Conservation (phyloP, 345 rosid genomes). For the Brassica cretica region DNA sequence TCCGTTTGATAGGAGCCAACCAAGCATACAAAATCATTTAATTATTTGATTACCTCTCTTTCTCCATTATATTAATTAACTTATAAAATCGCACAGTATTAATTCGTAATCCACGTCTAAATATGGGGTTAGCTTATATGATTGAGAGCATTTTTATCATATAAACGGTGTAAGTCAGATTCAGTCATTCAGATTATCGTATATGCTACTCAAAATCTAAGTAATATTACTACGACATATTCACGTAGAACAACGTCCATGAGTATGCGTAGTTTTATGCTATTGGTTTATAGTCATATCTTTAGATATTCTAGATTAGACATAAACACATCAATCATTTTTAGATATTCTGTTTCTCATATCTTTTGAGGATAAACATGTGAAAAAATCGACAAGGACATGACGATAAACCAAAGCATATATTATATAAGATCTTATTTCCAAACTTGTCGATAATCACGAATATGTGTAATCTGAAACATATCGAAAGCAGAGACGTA, state of each 20-base stretch:
- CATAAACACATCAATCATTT: neutral
- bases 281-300: no score
- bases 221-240: neutral
- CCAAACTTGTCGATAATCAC: neutral
- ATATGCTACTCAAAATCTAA: neutral
- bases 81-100: neutral
- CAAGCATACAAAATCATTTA: conserved; percentile 11
- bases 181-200: neutral
- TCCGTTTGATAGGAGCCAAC: neutral
- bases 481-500: conserved; percentile 2
- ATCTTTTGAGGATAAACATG: neutral
- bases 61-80: neutral
- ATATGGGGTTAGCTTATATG: neutral
- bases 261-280: neutral
- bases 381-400: neutral
- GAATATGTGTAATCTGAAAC: conserved; percentile 1
- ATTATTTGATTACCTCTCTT: no score
- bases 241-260: neutral
- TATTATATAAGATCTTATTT: neutral
- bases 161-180: neutral
- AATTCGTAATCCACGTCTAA: neutral
- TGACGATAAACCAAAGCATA: neutral
- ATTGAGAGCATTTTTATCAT: neutral
- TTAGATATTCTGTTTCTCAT: neutral
- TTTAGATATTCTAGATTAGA: no score